Base-by-base conservation (phyloP, 139 green algal genomes). In the Volvox reticuliferus region DNA sequence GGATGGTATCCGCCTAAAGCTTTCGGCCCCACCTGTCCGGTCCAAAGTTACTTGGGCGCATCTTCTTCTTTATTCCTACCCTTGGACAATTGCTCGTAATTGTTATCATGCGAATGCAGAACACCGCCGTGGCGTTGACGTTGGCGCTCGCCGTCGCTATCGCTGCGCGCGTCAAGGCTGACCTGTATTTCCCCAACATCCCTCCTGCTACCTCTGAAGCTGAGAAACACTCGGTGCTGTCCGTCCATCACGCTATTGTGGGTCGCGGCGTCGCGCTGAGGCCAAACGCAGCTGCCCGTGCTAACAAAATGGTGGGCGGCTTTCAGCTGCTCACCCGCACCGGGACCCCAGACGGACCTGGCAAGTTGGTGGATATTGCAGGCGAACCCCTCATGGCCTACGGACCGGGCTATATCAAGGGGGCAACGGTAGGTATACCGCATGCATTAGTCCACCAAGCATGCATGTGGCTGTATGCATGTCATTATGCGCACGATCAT, bases 261-360 rank as follows among this genome's bases (percentile, higher is more conserved):
- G 81, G 81, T 6, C 18, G 68, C n/a, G 81, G 62, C 62, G 19
- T 50, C 12, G 12, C 37, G 19, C 81, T 87, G 30, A 77, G n/a
- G 61, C 30, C 62, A 6, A 76, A 87, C 35, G 61, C 61, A 9
- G 61, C 61, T 19, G 83, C 30, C 32, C 22, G 28, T 20, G 83
- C 35, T 0, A 50, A 24, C 22, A 65, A 80, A 37, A 67, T 88
- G 65, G 26, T 20, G 12, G 83, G 83, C 33, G 83, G 83, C 18
- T 80, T 80, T 24, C 82, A 89, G 84, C 35, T 89, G 67, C 67
- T 89, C 0, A 36, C 68, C 26, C 67, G 84, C 35, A 82, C 68
- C 21, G 68, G 13, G 30, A 21, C 21, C 24, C 14, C 84, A 12
- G 84, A n/a, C 36, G 36, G 21, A 6, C 62, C 63, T 3, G 84